These are phyloP conservation scores for Populus alba DNA, from an alignment of 345 rosid species.

Conservation along the genomic window DNA sequence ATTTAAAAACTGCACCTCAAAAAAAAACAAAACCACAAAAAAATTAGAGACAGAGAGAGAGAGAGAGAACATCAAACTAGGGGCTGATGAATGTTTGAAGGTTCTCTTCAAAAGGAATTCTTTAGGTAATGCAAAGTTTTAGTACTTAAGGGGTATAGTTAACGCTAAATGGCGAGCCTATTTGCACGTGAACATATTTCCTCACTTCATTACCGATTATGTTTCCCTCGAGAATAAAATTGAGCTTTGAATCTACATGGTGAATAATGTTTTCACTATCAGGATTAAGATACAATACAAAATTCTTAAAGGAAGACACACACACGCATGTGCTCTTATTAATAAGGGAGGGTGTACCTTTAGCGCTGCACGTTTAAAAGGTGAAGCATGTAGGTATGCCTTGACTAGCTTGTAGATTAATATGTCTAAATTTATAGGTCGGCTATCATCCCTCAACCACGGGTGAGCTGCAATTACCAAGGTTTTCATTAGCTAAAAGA, in stretches of 20 bases:
- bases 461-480: conserved; percentile 73
- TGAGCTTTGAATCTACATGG: background rate
- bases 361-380: conserved; percentile 75
- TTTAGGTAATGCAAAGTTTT: background rate
- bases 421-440: conserved; percentile 67
- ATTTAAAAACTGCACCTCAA: background rate
- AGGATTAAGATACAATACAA: background rate
- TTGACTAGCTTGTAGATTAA: conserved; percentile 73
- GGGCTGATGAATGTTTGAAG: background rate
- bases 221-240: background rate
- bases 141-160: no score
- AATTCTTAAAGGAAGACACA: background rate
- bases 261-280: background rate
- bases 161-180: no score
- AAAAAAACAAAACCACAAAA: no score
- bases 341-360: conserved; percentile 43
- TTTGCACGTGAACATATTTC: background rate
- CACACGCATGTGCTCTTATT: background rate
- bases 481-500: conserved; percentile 3
- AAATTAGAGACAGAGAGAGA: no score
- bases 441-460: conserved; percentile 66
- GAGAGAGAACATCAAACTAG: background rate
- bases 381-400: conserved; percentile 68
- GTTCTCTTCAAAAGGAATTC: background rate
- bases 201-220: background rate